Evolutionary conservation across 1,284 basidiomycete species (phyloP), one percentile per base, ranked within the genome.

Genomic region (Hemileia vastatrix): DNA sequence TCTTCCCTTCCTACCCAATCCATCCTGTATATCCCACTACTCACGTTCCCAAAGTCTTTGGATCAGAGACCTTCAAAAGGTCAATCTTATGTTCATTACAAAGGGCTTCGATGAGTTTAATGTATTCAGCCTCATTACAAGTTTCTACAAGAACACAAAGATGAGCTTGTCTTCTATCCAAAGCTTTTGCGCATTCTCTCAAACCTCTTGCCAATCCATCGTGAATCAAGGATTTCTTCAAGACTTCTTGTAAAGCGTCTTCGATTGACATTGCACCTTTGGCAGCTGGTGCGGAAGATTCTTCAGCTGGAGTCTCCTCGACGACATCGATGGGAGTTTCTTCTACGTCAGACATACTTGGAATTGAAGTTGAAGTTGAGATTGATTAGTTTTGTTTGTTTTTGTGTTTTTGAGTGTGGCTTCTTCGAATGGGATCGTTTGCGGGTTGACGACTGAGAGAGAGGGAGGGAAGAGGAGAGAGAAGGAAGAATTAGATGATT

Each of bases 1-100:
- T 40, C 15, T 15, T 40, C 36, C 15, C 36, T 9, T 40, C 36
- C 27, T 40, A 9, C 15, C 15, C 15, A 15, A 40, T 40, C 36
- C 36, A 11, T 40, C 36, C 36, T 40, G 11, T 15, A 40, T 40
- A 40, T 40, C 15, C 15, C 24, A 9, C 18, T 8, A 64, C 59
- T 64, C n/a, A n/a, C n/a, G n/a, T n/a, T n/a, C 93, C 94, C 74
- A 98, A 86, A 71, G 94, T 86, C 82, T 98, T 98, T 77, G 90
- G 88, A 80, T 97, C 94, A 58, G 81, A 81, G 76, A 98, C 91
- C 82, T 96, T 96, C 87, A 97, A 96, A 70, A 97, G 82, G 83
- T 94, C 92, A 81, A 97, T 96, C 80, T 92, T 92, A 85, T 96
- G 90, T 83, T 96, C 93, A 71, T 90, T 90, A 79, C 94, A 97